These are phyloP conservation scores for Yamadazyma dendronema DNA, from an alignment of 1,139 yeast species.

Conservation along the genomic window DNA sequence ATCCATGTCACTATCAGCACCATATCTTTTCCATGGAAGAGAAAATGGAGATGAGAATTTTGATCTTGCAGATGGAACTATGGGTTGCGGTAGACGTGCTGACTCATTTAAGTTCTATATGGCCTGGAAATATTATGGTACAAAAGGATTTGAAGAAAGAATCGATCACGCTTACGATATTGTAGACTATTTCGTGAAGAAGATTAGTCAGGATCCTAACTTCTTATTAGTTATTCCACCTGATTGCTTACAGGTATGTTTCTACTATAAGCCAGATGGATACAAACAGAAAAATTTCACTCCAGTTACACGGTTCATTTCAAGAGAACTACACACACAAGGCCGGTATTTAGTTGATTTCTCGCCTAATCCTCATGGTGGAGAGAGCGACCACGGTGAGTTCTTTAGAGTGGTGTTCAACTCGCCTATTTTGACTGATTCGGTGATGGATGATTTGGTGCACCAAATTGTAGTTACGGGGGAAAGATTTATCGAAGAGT, in stretches of 20 bases:
- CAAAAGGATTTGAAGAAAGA: conserved; percentile 52
- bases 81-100: conserved; percentile 90
- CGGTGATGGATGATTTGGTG: conserved; percentile 39
- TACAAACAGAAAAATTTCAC: conserved; percentile 44
- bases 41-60: conserved; percentile 55
- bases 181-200: conserved; percentile 56
- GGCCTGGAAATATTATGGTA: conserved; percentile 82
- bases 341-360: conserved; percentile 76
- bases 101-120: conserved; percentile 78
- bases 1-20: conserved; percentile 77
- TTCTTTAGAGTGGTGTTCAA: conserved; percentile 84
- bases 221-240: conserved; percentile 64
- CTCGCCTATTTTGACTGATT: conserved; percentile 56
- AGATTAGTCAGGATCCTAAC: conserved; percentile 30
- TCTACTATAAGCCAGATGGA: conserved; percentile 58
- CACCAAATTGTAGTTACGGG: conserved; percentile 30
- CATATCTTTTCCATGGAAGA: conserved; percentile 75
- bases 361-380: conserved; percentile 64
- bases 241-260: conserved; percentile 82
- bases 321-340: conserved; percentile 55
- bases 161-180: conserved; percentile 72
- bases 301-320: conserved; percentile 59
- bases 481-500: conserved; percentile 9
- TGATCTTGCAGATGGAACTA: conserved; percentile 86
- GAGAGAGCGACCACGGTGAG: conserved; percentile 54